A percentile compares a stretch with the other conserved stretches of the same genome.
These are phyloP conservation scores for Angomonas deanei DNA, from an alignment of 208 protist genomes.

Conservation along the genomic window DNA sequence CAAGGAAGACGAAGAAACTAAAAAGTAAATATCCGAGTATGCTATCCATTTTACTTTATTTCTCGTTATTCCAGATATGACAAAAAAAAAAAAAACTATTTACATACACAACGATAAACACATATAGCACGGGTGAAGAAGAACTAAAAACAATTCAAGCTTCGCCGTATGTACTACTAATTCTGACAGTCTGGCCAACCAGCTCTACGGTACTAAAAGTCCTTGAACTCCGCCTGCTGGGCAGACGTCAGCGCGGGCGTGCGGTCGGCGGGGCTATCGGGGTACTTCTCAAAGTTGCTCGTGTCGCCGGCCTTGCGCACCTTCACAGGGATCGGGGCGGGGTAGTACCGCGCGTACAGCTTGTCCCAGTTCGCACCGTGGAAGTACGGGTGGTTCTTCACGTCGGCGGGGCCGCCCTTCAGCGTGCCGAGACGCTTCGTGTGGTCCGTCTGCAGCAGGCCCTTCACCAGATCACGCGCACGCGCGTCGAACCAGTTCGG, in stretches of 20 bases:
- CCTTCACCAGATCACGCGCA: conserved; percentile 76
- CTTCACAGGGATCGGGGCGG: conserved; percentile 77
- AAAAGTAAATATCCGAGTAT: conserved; percentile 5
- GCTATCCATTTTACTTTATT: neutral
- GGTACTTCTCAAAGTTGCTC: conserved; percentile 87
- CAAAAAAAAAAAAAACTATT: too few species aligned
- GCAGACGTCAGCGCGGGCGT: conserved; percentile 43
- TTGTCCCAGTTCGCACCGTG: conserved; percentile 89
- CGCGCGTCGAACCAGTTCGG: conserved; percentile 80
- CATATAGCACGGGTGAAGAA: too few species aligned
- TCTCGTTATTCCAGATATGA: too few species aligned
- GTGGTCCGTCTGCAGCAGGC: conserved; percentile 84
- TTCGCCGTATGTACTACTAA: too few species aligned
- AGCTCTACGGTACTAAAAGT: too few species aligned
- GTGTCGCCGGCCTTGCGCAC: conserved; percentile 73
- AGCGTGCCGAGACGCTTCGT: conserved; percentile 86
- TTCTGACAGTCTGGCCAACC: too few species aligned
- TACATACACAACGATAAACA: too few species aligned
- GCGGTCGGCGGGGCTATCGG: conserved; percentile 72
- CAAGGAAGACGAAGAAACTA: neutral
- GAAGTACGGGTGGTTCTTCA: conserved; percentile 89
- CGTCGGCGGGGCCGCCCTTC: conserved; percentile 84
- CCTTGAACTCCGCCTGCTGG: conserved; percentile 82
- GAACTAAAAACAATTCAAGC: too few species aligned
- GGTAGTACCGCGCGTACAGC: conserved; percentile 72